phyloP scores from a whole-genome alignment of 2,329 filamentous ascomycete species.

The Aspergillus glaucus region DNA sequence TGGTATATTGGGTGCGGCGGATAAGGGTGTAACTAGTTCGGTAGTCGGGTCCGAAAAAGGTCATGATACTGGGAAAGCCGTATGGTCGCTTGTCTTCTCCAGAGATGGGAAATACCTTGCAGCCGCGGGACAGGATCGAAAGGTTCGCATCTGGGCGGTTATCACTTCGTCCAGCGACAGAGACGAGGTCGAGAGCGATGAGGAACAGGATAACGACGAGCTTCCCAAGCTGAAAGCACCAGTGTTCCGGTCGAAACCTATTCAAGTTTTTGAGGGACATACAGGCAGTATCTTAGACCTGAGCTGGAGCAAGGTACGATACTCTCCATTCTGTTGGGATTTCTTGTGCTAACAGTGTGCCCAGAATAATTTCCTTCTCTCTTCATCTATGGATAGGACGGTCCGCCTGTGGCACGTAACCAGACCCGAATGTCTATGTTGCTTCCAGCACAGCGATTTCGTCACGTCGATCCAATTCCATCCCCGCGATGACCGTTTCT shows the following conservation, averaged over 20 bases:
- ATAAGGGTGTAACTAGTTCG: constrained; percentile 24
- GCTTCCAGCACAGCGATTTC: constrained; percentile 90
- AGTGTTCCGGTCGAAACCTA: constrained; percentile 74
- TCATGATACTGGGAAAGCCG: constrained; percentile 52
- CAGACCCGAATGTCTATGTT: constrained; percentile 78
- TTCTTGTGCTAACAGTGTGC: constrained; percentile 1
- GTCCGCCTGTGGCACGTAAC: constrained; percentile 90
- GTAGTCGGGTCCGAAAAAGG: constrained; percentile 15
- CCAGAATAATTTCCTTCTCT: constrained; percentile 86
- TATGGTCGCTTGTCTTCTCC: constrained; percentile 92
- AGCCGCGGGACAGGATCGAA: constrained; percentile 80
- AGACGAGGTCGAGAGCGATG: constrained; percentile 59
- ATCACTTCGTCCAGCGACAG: constrained; percentile 77
- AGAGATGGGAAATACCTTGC: constrained; percentile 85
- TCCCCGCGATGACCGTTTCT: constrained; percentile 91
- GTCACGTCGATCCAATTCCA: constrained; percentile 94
- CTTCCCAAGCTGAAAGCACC: constrained; percentile 72
- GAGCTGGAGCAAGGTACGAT: constrained; percentile 80
- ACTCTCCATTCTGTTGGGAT: constrained; percentile 1
- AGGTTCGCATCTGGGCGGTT: constrained; percentile 83
- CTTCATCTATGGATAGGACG: constrained; percentile 96
- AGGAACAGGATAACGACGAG: constrained; percentile 41
- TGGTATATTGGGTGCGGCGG: constrained; percentile 21
- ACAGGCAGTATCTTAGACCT: constrained; percentile 80
- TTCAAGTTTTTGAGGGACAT: constrained; percentile 77